These are phyloP conservation scores for Fraxinus albicans DNA, from an alignment of 305 asterid genomes.

Conservation along the genomic window DNA sequence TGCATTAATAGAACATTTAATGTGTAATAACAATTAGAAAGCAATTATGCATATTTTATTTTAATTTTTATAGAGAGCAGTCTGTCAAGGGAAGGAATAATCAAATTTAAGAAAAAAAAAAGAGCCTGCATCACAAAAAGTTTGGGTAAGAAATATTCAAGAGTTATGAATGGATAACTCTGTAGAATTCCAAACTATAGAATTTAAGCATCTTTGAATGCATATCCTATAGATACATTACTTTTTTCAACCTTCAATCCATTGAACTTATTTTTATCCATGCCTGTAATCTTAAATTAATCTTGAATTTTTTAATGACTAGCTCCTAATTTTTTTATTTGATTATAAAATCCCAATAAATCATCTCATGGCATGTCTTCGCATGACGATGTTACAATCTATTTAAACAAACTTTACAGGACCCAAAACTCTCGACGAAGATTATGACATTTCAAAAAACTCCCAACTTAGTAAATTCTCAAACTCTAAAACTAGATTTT, in stretches of 20 bases:
- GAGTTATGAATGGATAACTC: neutral
- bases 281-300: too few relatives aligned
- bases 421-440: neutral
- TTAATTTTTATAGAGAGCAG: too few relatives aligned
- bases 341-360: neutral
- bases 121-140: too few relatives aligned
- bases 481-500: neutral
- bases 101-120: neutral
- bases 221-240: neutral
- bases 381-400: neutral
- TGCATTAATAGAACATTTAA: too few relatives aligned
- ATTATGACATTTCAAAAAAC: neutral
- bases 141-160: neutral
- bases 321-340: too few relatives aligned
- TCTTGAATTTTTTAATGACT: neutral
- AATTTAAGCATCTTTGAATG: neutral
- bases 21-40: too few relatives aligned
- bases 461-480: neutral
- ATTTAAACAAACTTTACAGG: neutral
- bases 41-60: neutral
- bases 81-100: neutral
- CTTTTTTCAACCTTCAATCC: neutral
- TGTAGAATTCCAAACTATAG: too few relatives aligned
- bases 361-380: neutral
- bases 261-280: neutral